These are phyloP conservation scores for Coccomyxa subellipsoidea DNA, from an alignment of 163 green algal genomes.

Conservation along the genomic window DNA sequence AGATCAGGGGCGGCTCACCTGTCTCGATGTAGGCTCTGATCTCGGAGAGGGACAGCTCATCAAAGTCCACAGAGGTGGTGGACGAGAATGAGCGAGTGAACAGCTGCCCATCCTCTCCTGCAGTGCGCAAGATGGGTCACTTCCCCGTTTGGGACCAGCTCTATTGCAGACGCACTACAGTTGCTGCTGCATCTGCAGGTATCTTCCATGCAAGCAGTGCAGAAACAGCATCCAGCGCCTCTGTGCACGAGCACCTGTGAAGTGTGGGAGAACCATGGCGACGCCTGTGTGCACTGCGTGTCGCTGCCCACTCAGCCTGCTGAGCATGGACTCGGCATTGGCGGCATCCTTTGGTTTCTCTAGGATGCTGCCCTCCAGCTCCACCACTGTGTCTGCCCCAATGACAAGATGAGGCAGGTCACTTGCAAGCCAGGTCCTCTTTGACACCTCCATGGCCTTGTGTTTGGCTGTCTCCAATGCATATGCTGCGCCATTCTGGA, in stretches of 20 bases:
- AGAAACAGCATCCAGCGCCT: neutral
- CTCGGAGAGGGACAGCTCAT: constrained; percentile 44
- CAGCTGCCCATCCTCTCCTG: neutral
- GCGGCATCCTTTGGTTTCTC: constrained; percentile 77
- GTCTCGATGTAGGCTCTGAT: constrained; percentile 79
- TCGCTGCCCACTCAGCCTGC: constrained; percentile 53
- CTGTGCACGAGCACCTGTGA: neutral
- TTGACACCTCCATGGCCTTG: constrained; percentile 73
- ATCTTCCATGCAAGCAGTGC: neutral
- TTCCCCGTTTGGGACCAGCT: neutral
- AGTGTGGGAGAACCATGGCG: constrained; percentile 48
- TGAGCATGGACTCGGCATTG: constrained; percentile 71
- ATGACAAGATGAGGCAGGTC: constrained; percentile 40
- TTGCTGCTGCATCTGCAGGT: neutral
- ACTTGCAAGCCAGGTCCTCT: constrained; percentile 23
- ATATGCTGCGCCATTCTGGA: constrained; percentile 54
- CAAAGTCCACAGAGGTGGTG: constrained; percentile 79
- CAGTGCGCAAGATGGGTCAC: neutral
- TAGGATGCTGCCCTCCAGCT: constrained; percentile 65
- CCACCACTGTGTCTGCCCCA: constrained; percentile 48
- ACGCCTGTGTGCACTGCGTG: constrained; percentile 86
- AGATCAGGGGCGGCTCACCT: too few relatives aligned
- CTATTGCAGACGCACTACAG: neutral
- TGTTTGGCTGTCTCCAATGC: constrained; percentile 65
- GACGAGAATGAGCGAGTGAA: neutral